Conservation (phyloP, 192 early-diverging fungal species). For the Lobosporangium transversale region DNA sequence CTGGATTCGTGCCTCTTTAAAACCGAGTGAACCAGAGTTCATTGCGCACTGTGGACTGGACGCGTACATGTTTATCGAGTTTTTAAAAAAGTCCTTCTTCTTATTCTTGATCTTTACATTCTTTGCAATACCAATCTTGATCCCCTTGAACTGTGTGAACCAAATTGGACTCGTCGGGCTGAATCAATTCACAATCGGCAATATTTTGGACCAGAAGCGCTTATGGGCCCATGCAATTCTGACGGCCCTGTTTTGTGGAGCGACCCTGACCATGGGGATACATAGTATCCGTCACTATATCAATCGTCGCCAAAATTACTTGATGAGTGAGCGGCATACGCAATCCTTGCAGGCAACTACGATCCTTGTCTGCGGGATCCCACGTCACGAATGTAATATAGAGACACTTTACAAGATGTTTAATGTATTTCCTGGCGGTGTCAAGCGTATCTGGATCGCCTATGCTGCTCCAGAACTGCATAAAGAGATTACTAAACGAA, state of each 20-base stretch:
- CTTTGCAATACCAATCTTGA: constrained; percentile 64
- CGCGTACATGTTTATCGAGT: constrained; percentile 78
- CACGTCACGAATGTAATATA: constrained; percentile 58
- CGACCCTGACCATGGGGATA: constrained; percentile 59
- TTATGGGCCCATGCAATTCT: constrained; percentile 78
- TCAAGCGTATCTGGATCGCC: constrained; percentile 66
- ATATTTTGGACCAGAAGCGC: constrained; percentile 62
- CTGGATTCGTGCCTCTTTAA: constrained; percentile 67
- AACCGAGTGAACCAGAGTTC: constrained; percentile 56
- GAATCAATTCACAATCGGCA: constrained; percentile 72
- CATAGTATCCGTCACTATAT: constrained; percentile 66
- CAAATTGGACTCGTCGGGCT: constrained; percentile 63
- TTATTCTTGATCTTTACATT: constrained; percentile 67
- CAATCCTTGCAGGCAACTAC: constrained; percentile 61
- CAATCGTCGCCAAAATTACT: constrained; percentile 67
- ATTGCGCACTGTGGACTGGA: constrained; percentile 70
- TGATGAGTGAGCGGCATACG: constrained; percentile 58
- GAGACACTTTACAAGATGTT: constrained; percentile 58
- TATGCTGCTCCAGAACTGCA: constrained; percentile 59
- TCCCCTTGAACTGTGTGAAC: constrained; percentile 74
- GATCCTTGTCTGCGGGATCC: constrained; percentile 72
- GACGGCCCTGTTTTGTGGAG: constrained; percentile 55
- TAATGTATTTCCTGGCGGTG: constrained; percentile 69
- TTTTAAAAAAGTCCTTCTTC: constrained; percentile 70
- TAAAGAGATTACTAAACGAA: constrained; percentile 57